A percentile compares a stretch with the other conserved stretches of the same genome.
Conservation (phyloP, 2,329 filamentous ascomycete genomes). For the Trematosphaeria pertusa region DNA sequence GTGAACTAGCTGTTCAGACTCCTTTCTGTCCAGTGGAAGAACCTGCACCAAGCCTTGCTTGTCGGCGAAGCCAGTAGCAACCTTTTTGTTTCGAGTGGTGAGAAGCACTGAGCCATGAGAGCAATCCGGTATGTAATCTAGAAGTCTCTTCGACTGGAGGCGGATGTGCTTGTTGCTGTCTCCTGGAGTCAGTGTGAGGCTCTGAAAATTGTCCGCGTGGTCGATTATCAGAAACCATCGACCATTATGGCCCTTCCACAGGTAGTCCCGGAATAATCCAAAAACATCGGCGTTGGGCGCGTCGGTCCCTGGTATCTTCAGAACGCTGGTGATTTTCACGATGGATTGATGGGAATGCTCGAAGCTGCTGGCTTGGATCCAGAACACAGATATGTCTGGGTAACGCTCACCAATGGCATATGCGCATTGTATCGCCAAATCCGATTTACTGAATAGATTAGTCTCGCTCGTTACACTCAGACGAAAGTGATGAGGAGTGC, state of each 20-base stretch:
- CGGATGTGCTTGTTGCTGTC: no score
- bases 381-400: conserved; percentile 11
- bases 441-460: conserved; percentile 8
- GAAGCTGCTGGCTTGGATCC: conserved; percentile 12
- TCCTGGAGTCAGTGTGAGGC: conserved; percentile 3
- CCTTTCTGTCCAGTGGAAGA: conserved; percentile 7
- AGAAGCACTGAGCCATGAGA: conserved; percentile 13
- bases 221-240: conserved; percentile 13
- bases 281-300: conserved; percentile 8
- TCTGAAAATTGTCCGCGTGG: conserved; percentile 10
- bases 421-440: conserved; percentile 9
- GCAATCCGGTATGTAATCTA: conserved; percentile 9
- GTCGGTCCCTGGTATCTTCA: conserved; percentile 3
- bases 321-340: conserved; percentile 5
- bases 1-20: conserved; percentile 11
- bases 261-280: conserved; percentile 1
- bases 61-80: conserved; percentile 8
- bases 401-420: conserved; percentile 6
- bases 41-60: conserved; percentile 6
- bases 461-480: background rate
- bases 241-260: conserved; percentile 4
- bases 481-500: background rate
- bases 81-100: conserved; percentile 14
- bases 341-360: conserved; percentile 13
- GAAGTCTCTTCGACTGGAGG: conserved; percentile 7